Evolutionary conservation across 2,329 filamentous ascomycete species (phyloP), one percentile per base, ranked within the genome.

Genomic region (Fusarium coicis): DNA sequence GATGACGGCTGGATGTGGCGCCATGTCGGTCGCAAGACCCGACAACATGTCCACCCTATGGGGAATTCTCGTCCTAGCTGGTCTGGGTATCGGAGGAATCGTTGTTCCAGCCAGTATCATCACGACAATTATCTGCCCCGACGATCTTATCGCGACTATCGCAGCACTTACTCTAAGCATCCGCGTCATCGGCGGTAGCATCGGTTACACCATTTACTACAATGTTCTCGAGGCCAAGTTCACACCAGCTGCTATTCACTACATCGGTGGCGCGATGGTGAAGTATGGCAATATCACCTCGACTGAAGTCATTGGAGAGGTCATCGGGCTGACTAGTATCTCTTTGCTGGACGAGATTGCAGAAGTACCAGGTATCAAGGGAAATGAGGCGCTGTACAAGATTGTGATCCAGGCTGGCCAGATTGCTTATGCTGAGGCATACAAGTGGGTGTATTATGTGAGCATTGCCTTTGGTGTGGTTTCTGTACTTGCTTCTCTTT

Each of bases 401-500:
- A n/a, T 42, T 54, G 36, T 54, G 14, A 42, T 54, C 19, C 19
- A 40, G 23, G 50, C 50, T 54, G 50, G 50, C 19, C 50, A 54
- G 50, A 40, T 42, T 54, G 50, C 50, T n/a, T 54, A n/a, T n/a
- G 34, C 68, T 3, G 43, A 68, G 16, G 65, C 63, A 12, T 68
- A 44, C 37, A 54, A 54, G 19, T 40, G 36, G 46, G 30, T 53
- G n/a, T 15, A 60, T 50, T 50, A 70, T 52, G 42, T 56, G 28
- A 56, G 53, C 18, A 56, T 44, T 44, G 53, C 53, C 0, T n/a
- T n/a, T 50, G 50, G 50, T 28, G 34, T 1, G 2, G 50, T 54
- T 40, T 40, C 50, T 4, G 36, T 54, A 2, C 19, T 54, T 16
- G 34, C 34, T 19, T 39, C 50, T 30, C 36, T 54, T n/a, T 54